These are phyloP conservation scores for Brassica nigra DNA, from an alignment of 345 rosid genomes.

Conservation along the genomic window DNA sequence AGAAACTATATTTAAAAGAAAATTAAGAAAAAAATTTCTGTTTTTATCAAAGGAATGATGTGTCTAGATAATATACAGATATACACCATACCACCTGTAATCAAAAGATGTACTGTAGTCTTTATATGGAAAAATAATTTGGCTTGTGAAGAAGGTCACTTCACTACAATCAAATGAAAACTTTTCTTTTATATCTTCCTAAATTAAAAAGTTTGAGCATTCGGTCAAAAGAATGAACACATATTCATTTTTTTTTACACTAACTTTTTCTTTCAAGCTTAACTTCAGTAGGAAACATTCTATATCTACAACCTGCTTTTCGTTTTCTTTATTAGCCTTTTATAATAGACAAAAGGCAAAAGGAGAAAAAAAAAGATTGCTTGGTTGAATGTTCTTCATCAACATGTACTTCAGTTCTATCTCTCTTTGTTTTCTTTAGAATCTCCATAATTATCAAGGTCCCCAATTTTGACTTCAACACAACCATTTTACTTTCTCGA, in stretches of 20 bases:
- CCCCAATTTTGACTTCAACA: neutral
- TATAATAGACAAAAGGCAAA: slow-evolving; percentile 25
- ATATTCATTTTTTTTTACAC: slow-evolving; percentile 8
- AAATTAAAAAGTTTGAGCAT: slow-evolving; percentile 33
- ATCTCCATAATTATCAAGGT: slow-evolving; percentile 20
- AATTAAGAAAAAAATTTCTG: neutral
- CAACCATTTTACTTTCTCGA: slow-evolving; percentile 11
- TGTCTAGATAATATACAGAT: neutral
- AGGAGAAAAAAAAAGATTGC: slow-evolving; percentile 5
- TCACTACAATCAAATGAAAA: slow-evolving; percentile 30
- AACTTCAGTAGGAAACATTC: slow-evolving; percentile 44
- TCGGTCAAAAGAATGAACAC: slow-evolving; percentile 31
- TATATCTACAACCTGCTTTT: slow-evolving; percentile 36
- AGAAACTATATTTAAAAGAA: neutral
- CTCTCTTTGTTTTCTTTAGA: slow-evolving; percentile 31
- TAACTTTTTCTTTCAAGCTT: slow-evolving; percentile 19
- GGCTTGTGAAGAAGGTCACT: slow-evolving; percentile 33
- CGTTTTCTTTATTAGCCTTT: slow-evolving; percentile 21
- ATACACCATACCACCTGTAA: slow-evolving; percentile 11
- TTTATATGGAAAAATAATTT: neutral
- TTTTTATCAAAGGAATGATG: neutral
- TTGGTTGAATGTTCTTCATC: slow-evolving; percentile 35
- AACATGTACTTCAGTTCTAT: slow-evolving; percentile 27
- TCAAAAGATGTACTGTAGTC: neutral
- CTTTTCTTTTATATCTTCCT: slow-evolving; percentile 21